Evolutionary conservation across 140 eudicot species (phyloP).

Genomic region (Ambrosia hybrid): DNA sequence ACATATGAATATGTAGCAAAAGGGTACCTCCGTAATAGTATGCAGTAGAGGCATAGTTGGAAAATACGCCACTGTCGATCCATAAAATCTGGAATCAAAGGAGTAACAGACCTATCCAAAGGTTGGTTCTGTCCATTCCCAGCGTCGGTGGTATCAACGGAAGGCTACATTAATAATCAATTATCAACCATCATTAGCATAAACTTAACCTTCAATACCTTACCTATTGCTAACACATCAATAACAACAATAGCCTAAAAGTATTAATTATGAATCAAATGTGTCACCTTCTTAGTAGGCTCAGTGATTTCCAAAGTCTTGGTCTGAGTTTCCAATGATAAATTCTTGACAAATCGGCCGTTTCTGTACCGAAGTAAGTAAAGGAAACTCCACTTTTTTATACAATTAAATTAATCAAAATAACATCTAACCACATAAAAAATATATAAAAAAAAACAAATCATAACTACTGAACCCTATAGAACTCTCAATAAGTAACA

Average conservation of each 20-base stretch:
- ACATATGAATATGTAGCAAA: no score
- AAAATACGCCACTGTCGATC: slow-evolving; percentile 27
- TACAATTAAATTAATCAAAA: neutral
- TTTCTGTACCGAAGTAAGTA: slow-evolving; percentile 28
- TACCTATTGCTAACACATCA: no score
- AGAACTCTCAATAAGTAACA: no score
- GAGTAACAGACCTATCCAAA: slow-evolving; percentile 48
- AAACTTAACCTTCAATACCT: no score
- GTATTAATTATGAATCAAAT: neutral
- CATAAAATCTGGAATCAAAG: slow-evolving; percentile 46
- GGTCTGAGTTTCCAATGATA: slow-evolving; percentile 64
- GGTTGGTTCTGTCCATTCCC: slow-evolving; percentile 44
- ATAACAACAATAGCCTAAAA: neutral
- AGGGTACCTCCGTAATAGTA: slow-evolving; percentile 60
- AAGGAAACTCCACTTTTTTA: neutral
- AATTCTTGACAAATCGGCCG: slow-evolving; percentile 70
- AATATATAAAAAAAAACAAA: no score
- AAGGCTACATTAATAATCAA: slow-evolving; percentile 33
- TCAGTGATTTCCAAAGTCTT: slow-evolving; percentile 58
- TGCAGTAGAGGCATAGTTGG: slow-evolving; percentile 48
- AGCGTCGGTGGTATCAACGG: slow-evolving; percentile 28
- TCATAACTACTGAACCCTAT: no score
- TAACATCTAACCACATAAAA: neutral
- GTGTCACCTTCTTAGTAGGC: slow-evolving; percentile 60
- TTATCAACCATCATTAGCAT: neutral